Evolutionary conservation across 176 grass and related monocot genomes (phyloP).

Genomic region (Zoysia pacifica): DNA sequence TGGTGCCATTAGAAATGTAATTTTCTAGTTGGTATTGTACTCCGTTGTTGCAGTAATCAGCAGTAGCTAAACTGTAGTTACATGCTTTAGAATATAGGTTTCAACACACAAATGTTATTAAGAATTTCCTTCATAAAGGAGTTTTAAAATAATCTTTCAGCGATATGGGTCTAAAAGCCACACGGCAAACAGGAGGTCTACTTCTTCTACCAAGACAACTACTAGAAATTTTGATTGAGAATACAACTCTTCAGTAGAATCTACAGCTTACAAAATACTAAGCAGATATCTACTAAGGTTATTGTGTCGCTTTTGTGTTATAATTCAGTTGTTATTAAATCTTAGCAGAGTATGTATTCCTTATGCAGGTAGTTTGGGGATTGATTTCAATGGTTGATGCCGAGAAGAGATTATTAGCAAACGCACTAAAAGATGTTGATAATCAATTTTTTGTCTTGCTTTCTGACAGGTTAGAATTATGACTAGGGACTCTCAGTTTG

Average conservation of each 20-base stretch:
- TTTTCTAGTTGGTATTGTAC: slow-evolving; percentile 22
- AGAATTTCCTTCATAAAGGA: slow-evolving; percentile 26
- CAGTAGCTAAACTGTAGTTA: slow-evolving; percentile 24
- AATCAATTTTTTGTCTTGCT: slow-evolving; percentile 96
- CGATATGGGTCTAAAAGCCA: neutral
- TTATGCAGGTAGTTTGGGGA: slow-evolving; percentile 87
- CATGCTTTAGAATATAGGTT: neutral
- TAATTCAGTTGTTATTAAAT: neutral
- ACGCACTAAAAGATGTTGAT: slow-evolving; percentile 81
- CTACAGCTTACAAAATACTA: slow-evolving; percentile 14
- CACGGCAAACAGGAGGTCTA: neutral
- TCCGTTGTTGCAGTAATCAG: slow-evolving; percentile 8
- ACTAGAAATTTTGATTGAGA: slow-evolving; percentile 24
- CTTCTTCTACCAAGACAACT: neutral
- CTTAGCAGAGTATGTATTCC: slow-evolving; percentile 29
- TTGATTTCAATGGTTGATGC: slow-evolving; percentile 98
- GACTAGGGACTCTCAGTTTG: slow-evolving; percentile 26
- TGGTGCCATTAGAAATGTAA: slow-evolving; percentile 1
- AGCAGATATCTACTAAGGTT: slow-evolving; percentile 16
- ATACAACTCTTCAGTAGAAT: neutral
- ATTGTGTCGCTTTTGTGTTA: slow-evolving; percentile 2
- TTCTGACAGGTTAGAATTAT: slow-evolving; percentile 77
- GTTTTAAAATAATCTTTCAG: neutral
- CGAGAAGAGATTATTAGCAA: slow-evolving; percentile 87
- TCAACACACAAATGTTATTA: slow-evolving; percentile 7